Conservation (phyloP, 2,329 filamentous ascomycete genomes). For the Botrytis paeoniae region DNA sequence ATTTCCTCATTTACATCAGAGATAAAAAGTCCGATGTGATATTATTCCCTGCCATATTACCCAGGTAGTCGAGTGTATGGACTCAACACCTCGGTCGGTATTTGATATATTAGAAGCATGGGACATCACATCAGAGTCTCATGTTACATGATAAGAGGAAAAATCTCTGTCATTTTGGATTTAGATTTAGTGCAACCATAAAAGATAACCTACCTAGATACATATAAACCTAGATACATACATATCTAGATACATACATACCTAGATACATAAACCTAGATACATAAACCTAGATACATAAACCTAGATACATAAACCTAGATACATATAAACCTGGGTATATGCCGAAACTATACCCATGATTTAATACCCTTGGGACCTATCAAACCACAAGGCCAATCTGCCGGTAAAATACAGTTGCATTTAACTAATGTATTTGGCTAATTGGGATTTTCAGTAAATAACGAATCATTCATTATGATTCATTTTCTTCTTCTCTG, state of each 20-base stretch:
- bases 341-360: background rate
- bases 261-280: background rate
- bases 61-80: background rate
- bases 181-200: background rate
- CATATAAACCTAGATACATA: background rate
- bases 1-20: background rate
- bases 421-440: background rate
- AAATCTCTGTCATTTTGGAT: background rate
- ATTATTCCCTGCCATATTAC: background rate
- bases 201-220: background rate
- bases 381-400: constrained; percentile 4
- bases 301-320: too few species aligned
- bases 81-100: too few species aligned
- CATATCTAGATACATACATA: too few species aligned
- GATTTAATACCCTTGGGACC: background rate
- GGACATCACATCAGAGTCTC: background rate
- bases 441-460: background rate
- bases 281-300: background rate
- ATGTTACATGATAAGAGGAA: background rate
- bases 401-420: constrained; percentile 4
- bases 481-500: background rate
- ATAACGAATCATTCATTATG: background rate
- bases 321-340: background rate
- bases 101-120: background rate
- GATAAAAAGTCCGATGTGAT: background rate